These are phyloP conservation scores for Sporothrix brasiliensis DNA, from an alignment of 2,329 filamentous ascomycete genomes.

Conservation along the genomic window DNA sequence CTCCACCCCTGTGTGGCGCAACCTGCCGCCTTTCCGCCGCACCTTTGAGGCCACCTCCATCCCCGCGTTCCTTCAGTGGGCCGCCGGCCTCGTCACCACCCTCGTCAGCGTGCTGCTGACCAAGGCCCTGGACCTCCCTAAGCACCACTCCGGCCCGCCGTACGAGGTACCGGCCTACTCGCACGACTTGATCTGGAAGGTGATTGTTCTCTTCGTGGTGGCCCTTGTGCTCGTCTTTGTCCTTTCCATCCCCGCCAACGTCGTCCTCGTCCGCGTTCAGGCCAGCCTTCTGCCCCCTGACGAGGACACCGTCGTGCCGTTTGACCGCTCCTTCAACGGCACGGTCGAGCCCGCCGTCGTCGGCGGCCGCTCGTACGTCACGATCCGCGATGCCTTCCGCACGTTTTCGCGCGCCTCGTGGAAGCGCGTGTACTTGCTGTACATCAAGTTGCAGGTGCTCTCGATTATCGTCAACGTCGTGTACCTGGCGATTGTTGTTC, in stretches of 20 bases:
- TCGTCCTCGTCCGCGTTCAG: constrained; percentile 79
- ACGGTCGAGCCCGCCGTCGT: constrained; percentile 73
- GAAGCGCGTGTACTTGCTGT: constrained; percentile 72
- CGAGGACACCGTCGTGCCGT: constrained; percentile 81
- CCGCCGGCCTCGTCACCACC: constrained; percentile 56
- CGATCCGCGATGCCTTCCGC: constrained; percentile 75
- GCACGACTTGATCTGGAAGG: constrained; percentile 51
- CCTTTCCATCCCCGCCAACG: constrained; percentile 72
- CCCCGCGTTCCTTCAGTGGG: constrained; percentile 66
- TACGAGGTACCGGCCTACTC: constrained; percentile 46
- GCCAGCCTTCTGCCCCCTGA: constrained; percentile 82
- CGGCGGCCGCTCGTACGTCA: constrained; percentile 71
- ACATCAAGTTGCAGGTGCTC: constrained; percentile 69
- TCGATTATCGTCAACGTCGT: constrained; percentile 52
- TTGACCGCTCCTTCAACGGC: constrained; percentile 83
- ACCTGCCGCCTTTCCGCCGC: constrained; percentile 66
- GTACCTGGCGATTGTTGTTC: constrained; percentile 54
- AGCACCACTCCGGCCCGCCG: constrained; percentile 45
- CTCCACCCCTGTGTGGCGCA: constrained; percentile 61
- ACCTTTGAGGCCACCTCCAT: constrained; percentile 69
- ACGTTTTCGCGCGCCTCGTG: constrained; percentile 75
- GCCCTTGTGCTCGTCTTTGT: constrained; percentile 59
- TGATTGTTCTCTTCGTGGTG: constrained; percentile 49
- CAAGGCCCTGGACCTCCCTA: constrained; percentile 52
- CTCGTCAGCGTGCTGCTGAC: constrained; percentile 54